Base-by-base conservation (phyloP, 768 basidiomycete species). In the Mrakia gelida region DNA sequence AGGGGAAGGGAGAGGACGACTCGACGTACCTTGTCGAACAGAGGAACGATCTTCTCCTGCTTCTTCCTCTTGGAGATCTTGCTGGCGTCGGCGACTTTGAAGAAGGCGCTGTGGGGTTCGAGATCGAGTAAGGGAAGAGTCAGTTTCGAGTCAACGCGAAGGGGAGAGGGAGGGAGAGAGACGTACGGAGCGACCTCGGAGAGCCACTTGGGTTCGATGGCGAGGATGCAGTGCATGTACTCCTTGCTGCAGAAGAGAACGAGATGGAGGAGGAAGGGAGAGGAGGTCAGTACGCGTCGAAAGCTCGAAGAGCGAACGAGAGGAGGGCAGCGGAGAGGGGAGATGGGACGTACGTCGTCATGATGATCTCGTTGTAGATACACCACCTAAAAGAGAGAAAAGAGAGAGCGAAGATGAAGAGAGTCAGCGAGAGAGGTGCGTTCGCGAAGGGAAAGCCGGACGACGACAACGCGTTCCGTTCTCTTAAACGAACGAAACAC, bases 181-280 rank as follows among this genome's bases (percentile, higher is more conserved):
- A 70, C 67, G 23, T 41, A 70, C 1, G 97, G 96, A 10, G 96
- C 97, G 32, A 96, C 95, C 82, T 99, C 95, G 26, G 95, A 92
- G 11, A 98, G 89, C 97, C 96, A 99, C 84, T 97, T 97, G 6
- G 97, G 96, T 83, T 99, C 97, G 79, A 99, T 89, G 0, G 94
- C 93, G 0, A 94, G 96, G 63, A 98, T 82, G 77, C 83, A 82
- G 78, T 84, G 84, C 83, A 84, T 84, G 80, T 93, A 97, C 85
- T 94, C 93, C 81, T 95, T 89, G 67, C 49, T 52, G 49, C 2
- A 52, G 18, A 52, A 52, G 18, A 16, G 49, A 52, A 52, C 2
- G 18, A 16, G 21, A 52, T 21, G 49, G 45, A 45, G 45, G 45
- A 13, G 1, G 45, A 21, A 21, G 49, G 45, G 2, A 43, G 18